A percentile compares a stretch with the other conserved stretches of the same genome.
These are phyloP conservation scores for Lasiodiplodia sp. DNA, from an alignment of 2,329 filamentous ascomycete genomes.

Conservation along the genomic window DNA sequence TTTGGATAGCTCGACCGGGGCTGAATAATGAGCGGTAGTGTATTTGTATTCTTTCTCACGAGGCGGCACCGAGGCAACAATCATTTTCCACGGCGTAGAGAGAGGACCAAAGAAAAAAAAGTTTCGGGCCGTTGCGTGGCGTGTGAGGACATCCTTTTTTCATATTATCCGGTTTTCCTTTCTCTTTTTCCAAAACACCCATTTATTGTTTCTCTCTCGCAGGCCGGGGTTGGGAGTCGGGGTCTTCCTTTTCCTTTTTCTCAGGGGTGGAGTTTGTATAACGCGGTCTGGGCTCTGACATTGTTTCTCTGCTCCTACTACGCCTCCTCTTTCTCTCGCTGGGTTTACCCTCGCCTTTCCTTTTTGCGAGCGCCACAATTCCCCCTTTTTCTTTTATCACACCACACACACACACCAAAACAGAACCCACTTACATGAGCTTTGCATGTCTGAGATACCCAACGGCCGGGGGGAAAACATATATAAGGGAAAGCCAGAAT, in stretches of 20 bases:
- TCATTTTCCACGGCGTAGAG: background rate
- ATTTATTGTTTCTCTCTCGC: background rate
- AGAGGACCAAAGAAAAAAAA: background rate
- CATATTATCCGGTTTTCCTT: background rate
- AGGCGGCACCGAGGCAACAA: background rate
- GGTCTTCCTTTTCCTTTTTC: background rate
- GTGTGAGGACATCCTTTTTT: background rate
- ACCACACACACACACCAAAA: background rate
- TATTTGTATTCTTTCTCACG: background rate
- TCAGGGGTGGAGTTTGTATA: slow-evolving; percentile 3
- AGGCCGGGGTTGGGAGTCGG: slow-evolving; percentile 8
- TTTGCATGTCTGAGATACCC: slow-evolving; percentile 27
- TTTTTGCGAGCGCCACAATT: background rate
- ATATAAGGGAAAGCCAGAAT: background rate
- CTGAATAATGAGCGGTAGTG: background rate
- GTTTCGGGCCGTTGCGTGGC: background rate
- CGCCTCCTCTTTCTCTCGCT: background rate
- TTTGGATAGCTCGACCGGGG: background rate
- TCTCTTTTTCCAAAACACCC: background rate
- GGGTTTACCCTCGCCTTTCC: background rate
- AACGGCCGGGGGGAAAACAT: slow-evolving; percentile 13
- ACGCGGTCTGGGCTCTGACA: background rate
- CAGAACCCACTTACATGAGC: slow-evolving; percentile 9
- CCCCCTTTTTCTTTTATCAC: background rate
- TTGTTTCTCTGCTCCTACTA: background rate